phyloP scores from a whole-genome alignment of 441 rosid species.

The Geranium incanum region DNA sequence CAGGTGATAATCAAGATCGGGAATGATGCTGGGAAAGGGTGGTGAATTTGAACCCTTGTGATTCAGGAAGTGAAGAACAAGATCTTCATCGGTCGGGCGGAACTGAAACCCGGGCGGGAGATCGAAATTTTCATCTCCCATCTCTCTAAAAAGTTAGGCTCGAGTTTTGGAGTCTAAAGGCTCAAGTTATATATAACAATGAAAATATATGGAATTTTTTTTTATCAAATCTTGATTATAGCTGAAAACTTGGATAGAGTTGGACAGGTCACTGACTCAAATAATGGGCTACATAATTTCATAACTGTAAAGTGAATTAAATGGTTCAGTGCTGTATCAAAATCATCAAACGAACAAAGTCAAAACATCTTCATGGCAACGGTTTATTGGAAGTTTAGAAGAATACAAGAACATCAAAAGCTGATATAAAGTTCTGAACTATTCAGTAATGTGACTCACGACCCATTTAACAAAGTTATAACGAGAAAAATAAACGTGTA shows the following conservation, averaged over 20 bases:
- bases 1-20: conserved; percentile 25
- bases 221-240: not conserved
- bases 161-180: too few relatives aligned
- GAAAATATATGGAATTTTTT: too few relatives aligned
- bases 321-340: too few relatives aligned
- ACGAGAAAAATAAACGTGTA: too few relatives aligned
- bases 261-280: not conserved
- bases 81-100: conserved; percentile 44
- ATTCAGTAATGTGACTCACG: conserved; percentile 3
- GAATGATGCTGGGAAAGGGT: conserved; percentile 30
- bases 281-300: not conserved
- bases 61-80: conserved; percentile 38
- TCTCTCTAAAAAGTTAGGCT: not conserved
- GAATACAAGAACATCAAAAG: too few relatives aligned
- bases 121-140: conserved; percentile 24
- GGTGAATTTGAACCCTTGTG: conserved; percentile 26
- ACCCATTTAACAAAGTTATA: not conserved
- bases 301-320: not conserved
- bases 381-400: too few relatives aligned
- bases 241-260: not conserved
- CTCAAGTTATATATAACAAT: not conserved
- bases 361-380: too few relatives aligned
- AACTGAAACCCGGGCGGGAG: conserved; percentile 49
- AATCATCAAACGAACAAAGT: too few relatives aligned
- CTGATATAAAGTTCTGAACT: not conserved